Base-by-base conservation (phyloP, 2,329 filamentous ascomycete genomes). In the Xylaria sp. region DNA sequence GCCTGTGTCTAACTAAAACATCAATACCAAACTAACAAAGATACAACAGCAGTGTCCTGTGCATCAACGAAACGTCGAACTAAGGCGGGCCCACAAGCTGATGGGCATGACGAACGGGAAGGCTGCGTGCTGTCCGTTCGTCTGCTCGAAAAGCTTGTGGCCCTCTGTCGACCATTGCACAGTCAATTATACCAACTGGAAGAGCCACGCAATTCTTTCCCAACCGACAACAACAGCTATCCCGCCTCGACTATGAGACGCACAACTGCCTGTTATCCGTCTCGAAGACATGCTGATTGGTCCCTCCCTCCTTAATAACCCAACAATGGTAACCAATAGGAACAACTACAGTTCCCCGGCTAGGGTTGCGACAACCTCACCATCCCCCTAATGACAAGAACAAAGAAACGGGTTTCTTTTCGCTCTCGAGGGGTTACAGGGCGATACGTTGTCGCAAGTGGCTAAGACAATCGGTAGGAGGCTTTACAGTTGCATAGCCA, bases 11-110 rank as follows among this genome's bases (percentile, higher is more conserved):
- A 18, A 8, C 10, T n/a, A 18, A 4, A 4, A 32, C 15, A 32
- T 32, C 25, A 5, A n/a, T 30, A 32, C 0, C 10, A 52, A 52
- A 30, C 48, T 32, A 52, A 52, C 12, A n/a, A 52, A 48, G 45
- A 48, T 2, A 48, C 45, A 48, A 48, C 45, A 18, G 15, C 12
- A 48, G 10, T 5, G 23, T 50, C 66, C 13, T 73, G 57, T 50
- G 20, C 62, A 58, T 66, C 65, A 18, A 12, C 48, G 53, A 72
- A 66, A 61, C 62, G 65, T 30, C 65, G 67, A 48, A 39, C 50
- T 12, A 65, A 48, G 43, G 28, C 55, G 52, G 45, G 59, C 10
- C 39, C 15, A 68, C 63, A 28, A 64, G 67, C 36, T 45, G n/a
- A 23, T 56, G 65, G 41, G 8, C 60, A 46, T 50, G 60, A 23